Base-by-base conservation (phyloP, 2,329 filamentous ascomycete genomes). In the Lachnellula suecica region DNA sequence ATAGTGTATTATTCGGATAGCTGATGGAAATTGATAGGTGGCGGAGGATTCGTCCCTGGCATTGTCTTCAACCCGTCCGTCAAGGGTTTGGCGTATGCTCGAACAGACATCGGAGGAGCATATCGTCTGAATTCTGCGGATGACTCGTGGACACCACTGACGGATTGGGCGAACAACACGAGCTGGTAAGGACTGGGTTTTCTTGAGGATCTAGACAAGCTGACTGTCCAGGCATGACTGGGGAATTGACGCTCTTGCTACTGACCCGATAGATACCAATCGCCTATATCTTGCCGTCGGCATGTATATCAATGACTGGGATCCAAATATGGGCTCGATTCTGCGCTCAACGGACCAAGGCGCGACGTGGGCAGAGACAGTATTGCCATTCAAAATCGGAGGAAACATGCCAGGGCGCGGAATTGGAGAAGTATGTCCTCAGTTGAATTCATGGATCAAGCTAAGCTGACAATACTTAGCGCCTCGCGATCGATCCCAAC, bases 361-460 rank as follows among this genome's bases (percentile, higher is more conserved):
- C 1, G 67, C 65, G 3, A 82, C 79, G 1, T 84, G 79, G 77
- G 60, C 69, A 1, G 69, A 72, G 19, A 74, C 77, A 0, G 67
- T 69, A 5, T 70, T 84, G 0, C 72, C 78, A 2, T 84, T 84
- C 70, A 84, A 84, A 63, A 78, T 82, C 42, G 81, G 81, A 7
- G 81, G 81, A 0, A 84, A 84, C 62, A 83, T 83, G 79, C 80
- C 81, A 7, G 81, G 81, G 2, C 75, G 81, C 24, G 81, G 81
- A 7, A 78, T 76, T 66, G 81, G 81, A 15, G 81, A 83, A 49
- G 59, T 59, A 49, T 17, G 42, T n/a, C 29, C 23, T 22, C 37
- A 19, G n/a, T 40, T 4, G n/a, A 10, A 19, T 13, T 22, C 19
- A 2, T 38, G 37, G 24, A 10, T 3, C 4, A 13, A 25, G 11